These are phyloP conservation scores for Trichophyton verrucosum DNA, from an alignment of 2,329 filamentous ascomycete species.

Conservation along the genomic window DNA sequence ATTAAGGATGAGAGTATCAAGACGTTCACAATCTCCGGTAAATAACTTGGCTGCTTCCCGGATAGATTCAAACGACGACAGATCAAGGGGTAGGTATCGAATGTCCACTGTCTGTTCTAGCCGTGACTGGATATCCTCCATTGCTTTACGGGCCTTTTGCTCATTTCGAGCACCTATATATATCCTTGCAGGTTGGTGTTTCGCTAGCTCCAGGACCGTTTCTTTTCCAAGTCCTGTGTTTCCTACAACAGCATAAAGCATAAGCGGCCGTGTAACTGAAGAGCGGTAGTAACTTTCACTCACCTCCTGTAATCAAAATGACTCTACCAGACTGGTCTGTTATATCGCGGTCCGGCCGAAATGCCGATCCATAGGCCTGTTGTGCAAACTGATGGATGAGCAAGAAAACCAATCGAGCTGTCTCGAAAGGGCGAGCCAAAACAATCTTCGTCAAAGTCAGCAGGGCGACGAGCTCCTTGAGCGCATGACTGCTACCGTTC, in stretches of 20 bases:
- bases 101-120: slow-evolving; percentile 26
- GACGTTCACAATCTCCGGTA: slow-evolving; percentile 26
- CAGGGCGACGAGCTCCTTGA: neutral
- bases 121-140: slow-evolving; percentile 30
- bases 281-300: slow-evolving; percentile 1
- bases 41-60: slow-evolving; percentile 34
- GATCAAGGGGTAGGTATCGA: slow-evolving; percentile 37
- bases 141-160: slow-evolving; percentile 32
- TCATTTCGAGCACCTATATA: slow-evolving; percentile 43
- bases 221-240: slow-evolving; percentile 38
- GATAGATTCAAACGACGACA: slow-evolving; percentile 40
- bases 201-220: slow-evolving; percentile 37
- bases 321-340: slow-evolving; percentile 37
- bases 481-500: too few relatives aligned
- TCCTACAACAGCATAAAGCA: slow-evolving; percentile 15
- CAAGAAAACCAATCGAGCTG: neutral
- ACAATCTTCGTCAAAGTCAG: neutral
- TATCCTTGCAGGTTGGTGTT: slow-evolving; percentile 41
- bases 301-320: slow-evolving; percentile 42
- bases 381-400: neutral
- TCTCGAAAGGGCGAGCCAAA: neutral
- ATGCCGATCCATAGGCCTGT: slow-evolving; percentile 15
- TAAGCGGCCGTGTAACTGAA: neutral
- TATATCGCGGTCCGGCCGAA: slow-evolving; percentile 36
- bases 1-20: slow-evolving; percentile 37